phyloP scores from a whole-genome alignment of 805 yeast species.

The Ogataea nonfermentans region DNA sequence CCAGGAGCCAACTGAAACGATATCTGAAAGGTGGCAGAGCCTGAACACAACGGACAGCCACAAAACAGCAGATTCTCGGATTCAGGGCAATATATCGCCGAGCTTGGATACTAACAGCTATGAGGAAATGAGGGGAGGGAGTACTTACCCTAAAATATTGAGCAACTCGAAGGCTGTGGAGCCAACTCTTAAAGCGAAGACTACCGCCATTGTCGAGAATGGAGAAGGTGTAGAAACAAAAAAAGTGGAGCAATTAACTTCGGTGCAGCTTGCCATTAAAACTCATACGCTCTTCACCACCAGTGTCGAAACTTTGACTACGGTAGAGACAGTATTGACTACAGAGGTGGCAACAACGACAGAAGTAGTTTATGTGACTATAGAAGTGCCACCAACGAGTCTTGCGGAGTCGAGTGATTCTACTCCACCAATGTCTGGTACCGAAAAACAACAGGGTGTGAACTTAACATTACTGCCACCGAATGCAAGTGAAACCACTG shows the following conservation, averaged over 20 bases:
- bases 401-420: neutral
- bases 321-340: slow-evolving; percentile 5
- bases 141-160: neutral
- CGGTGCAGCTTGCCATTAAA: slow-evolving; percentile 7
- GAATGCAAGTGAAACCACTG: too few relatives aligned
- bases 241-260: slow-evolving; percentile 4
- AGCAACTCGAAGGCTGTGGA: neutral
- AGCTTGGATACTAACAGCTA: too few relatives aligned
- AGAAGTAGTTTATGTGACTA: slow-evolving; percentile 1
- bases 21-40: too few relatives aligned
- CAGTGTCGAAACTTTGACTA: slow-evolving; percentile 8
- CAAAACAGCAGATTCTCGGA: neutral
- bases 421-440: neutral
- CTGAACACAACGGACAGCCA: slow-evolving; percentile 1
- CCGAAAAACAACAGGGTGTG: too few relatives aligned
- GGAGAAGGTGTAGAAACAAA: slow-evolving; percentile 8
- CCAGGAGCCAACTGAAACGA: too few relatives aligned
- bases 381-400: neutral
- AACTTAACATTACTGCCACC: too few relatives aligned
- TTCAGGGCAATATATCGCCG: too few relatives aligned
- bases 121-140: too few relatives aligned
- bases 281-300: slow-evolving; percentile 10
- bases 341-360: slow-evolving; percentile 1
- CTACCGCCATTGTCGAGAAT: neutral
- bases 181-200: neutral